A percentile compares a stretch with the other conserved stretches of the same genome.
Evolutionary conservation across 352 stramenopile genomes (phyloP).

Genomic region (Thalassiosira mediterranea): DNA sequence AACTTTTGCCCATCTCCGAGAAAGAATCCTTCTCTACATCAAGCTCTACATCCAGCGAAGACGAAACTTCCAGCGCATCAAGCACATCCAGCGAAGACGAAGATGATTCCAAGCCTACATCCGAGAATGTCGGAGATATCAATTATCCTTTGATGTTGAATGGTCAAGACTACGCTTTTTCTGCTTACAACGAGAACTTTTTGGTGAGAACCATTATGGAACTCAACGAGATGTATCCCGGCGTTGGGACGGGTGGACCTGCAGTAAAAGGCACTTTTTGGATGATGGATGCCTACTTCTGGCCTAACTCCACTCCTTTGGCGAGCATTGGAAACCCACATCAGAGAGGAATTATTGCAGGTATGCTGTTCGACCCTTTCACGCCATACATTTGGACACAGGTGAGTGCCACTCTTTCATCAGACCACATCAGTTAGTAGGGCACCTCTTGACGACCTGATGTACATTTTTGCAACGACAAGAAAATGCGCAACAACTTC

Average conservation of each 20-base stretch:
- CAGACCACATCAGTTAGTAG: too few species aligned
- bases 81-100: too few species aligned
- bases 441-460: neutral
- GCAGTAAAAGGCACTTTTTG: neutral
- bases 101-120: too few species aligned
- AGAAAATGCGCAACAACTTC: conserved; percentile 38
- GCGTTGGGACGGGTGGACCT: neutral
- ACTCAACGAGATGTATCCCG: conserved; percentile 9
- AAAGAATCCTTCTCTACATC: too few species aligned
- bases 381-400: conserved; percentile 36
- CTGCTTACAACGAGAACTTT: conserved; percentile 17
- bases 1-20: too few species aligned
- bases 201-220: conserved; percentile 14
- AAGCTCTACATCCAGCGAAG: too few species aligned
- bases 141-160: too few species aligned
- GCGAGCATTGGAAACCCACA: too few species aligned
- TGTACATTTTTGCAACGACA: neutral
- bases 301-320: neutral
- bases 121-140: too few species aligned
- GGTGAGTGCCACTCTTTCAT: too few species aligned
- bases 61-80: too few species aligned
- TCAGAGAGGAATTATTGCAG: conserved; percentile 14
- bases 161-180: too few species aligned
- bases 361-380: conserved; percentile 21
- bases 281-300: neutral